Base-by-base conservation (phyloP, 176 grass and related monocot species). In the Lolium perenne region DNA sequence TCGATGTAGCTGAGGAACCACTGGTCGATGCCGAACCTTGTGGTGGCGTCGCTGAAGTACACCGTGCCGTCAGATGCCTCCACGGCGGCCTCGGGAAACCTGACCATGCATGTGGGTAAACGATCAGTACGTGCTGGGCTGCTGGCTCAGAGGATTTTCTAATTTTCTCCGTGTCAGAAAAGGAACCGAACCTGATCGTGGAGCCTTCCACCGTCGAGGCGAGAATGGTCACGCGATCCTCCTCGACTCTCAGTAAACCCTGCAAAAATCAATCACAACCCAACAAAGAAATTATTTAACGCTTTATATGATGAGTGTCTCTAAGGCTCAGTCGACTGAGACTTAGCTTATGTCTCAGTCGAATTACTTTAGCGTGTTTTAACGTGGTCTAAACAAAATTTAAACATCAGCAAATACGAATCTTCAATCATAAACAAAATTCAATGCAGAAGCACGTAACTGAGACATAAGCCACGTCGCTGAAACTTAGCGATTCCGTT, bases 21-120 rank as follows among this genome's bases (percentile, higher is more conserved):
- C 29, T 53, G 8, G 10, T 89, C 54, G n/a, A 95, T 78, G 59
- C 80, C 86, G 54, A 90, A 93, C 84, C 83, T 83, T 22, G 62
- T 71, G 86, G 93, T 95, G 12, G 74, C 89, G 55, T 95, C 95
- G 68, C 85, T 98, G 93, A 98, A 98, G 83, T 92, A 98, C 4
- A 92, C 56, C 22, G 70, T 91, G 80, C 93, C 93, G 23, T 98
- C 93, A 2, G 91, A 92, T 21, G 85, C 86, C 77, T 91, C 89
- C 0, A 93, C 49, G 8, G 77, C 89, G 1, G 91, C 93, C 54
- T 98, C 87, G 1, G 93, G 85, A 1, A 93, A 90, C 55, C 87
- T 94, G 54, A 66, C 14, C 20, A 4, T 10, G 38, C 20, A 4
- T 10, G 38, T 29, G 26, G 26, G 26, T 29, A 29, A 29, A 29